phyloP scores from a whole-genome alignment of 139 green algal genomes.

The Chlamydomonas sp. region DNA sequence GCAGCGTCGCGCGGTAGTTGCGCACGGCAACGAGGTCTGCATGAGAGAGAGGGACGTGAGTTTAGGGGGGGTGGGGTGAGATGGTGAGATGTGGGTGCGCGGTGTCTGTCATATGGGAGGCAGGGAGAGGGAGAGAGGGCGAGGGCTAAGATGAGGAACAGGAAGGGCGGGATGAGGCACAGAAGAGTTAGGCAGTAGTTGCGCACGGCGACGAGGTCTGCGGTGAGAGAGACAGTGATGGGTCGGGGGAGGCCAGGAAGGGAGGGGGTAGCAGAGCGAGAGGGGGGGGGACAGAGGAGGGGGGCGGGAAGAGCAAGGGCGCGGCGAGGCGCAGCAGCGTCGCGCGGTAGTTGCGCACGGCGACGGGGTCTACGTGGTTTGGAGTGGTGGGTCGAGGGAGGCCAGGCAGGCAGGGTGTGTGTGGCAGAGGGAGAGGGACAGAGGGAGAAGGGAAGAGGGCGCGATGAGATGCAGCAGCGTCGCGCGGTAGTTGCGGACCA shows the following conservation, averaged over 20 bases:
- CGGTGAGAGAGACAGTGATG: no score
- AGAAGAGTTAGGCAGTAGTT: constrained; percentile 69
- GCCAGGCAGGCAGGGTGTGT: no score
- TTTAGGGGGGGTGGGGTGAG: no score
- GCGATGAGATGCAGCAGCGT: constrained; percentile 65
- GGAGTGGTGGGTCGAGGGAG: no score
- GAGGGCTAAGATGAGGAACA: constrained; percentile 84
- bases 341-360: constrained; percentile 66
- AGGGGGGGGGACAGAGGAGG: constrained; percentile 72
- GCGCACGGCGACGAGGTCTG: constrained; percentile 57
- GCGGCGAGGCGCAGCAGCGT: constrained; percentile 65
- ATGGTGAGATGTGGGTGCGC: no score
- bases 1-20: constrained; percentile 62
- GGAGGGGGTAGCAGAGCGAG: no score
- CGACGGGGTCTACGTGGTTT: constrained; percentile 45
- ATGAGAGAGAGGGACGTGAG: no score
- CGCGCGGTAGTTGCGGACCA: constrained; percentile 65
- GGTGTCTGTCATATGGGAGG: no score
- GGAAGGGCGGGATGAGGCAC: constrained; percentile 61
- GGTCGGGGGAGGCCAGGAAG: no score
- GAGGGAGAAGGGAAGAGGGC: no score
- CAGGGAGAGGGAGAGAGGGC: constrained; percentile 55
- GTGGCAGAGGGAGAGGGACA: no score
- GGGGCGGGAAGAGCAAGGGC: constrained; percentile 84
- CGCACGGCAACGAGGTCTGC: constrained; percentile 63